Evolutionary conservation across 2,329 filamentous ascomycete species (phyloP), one percentile per base, ranked within the genome.

Genomic region (Ophiostoma piceae): DNA sequence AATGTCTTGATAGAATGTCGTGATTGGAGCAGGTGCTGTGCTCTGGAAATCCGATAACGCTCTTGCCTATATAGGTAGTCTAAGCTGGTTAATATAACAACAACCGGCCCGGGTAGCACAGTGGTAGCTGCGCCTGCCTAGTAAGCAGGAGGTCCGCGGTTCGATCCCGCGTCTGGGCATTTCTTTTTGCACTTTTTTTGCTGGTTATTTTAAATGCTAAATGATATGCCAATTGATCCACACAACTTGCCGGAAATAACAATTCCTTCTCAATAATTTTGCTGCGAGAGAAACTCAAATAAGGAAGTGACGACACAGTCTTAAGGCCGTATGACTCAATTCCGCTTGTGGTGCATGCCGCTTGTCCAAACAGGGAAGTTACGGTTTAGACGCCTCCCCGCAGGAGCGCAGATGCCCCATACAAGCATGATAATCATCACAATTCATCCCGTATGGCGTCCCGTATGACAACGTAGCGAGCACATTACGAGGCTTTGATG

Each of bases 81-180:
- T 43, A 43, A 43, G 41, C 41, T 29, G 1, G 26, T 29, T 29
- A 29, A 29, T 29, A 29, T 29, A 16, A 43, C 7, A 62, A 62
- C 5, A 65, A 65, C 35, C 22, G 19, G 62, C 62, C 62, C 62
- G 62, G 62, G 62, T 65, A 65, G 62, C 62, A 65, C 62, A 65
- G 62, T 39, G 62, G 62, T 65, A 65, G 62, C 62, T 65, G 62
- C 62, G 62, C 62, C 62, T 65, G 62, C 62, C 62, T 65, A 65
- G 62, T 65, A 65, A 65, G 62, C 62, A 65, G 62, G 62, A 65
- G 62, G 62, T 65, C 62, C 62, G 62, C 62, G 62, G 62, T 65
- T 65, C 62, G 62, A 65, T 65, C 62, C 62, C 62, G 62, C 62
- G 62, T 65, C 62, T 65, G 62, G 62, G 62, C 62, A 65, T 14